Evolutionary conservation across 371 early-diverging fungal species (phyloP).

Genomic region (Caulochytrium protostelioides): DNA sequence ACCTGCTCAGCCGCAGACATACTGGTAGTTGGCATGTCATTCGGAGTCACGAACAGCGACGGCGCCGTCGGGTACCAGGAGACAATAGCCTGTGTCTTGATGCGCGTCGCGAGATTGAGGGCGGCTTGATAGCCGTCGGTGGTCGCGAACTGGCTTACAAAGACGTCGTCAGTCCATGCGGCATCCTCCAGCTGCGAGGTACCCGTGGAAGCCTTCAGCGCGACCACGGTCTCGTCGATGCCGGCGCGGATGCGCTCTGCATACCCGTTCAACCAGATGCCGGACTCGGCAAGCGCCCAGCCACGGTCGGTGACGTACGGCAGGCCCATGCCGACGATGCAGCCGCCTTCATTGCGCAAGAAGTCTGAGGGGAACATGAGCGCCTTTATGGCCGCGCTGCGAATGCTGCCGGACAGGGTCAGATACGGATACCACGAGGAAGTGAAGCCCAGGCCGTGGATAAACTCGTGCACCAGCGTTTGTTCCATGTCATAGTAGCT

Average conservation of each 20-base stretch:
- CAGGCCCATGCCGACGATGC: constrained; percentile 3
- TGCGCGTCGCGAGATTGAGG: background rate
- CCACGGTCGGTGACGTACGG: constrained; percentile 12
- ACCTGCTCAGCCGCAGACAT: too few relatives aligned
- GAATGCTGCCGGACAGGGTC: background rate
- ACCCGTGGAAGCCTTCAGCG: background rate
- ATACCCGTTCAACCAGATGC: constrained; percentile 9
- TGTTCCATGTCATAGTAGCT: constrained; percentile 24
- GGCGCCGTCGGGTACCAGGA: too few relatives aligned
- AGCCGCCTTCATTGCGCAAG: constrained; percentile 1
- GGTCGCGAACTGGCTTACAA: background rate
- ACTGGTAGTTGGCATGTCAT: too few relatives aligned
- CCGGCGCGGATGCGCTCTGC: constrained; percentile 3
- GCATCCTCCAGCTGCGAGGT: background rate
- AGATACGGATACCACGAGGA: constrained; percentile 28
- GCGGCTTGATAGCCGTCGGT: too few relatives aligned
- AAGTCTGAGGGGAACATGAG: constrained; percentile 4
- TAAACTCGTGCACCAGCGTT: constrained; percentile 32
- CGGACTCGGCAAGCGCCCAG: constrained; percentile 3
- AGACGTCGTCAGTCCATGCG: background rate
- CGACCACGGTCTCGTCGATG: background rate
- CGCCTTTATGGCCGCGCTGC: constrained; percentile 1
- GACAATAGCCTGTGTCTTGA: too few relatives aligned
- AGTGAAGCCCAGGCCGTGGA: constrained; percentile 45
- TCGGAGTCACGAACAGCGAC: too few relatives aligned